These are phyloP conservation scores for Monosporascus sp. DNA, from an alignment of 2,329 filamentous ascomycete species.

Conservation along the genomic window DNA sequence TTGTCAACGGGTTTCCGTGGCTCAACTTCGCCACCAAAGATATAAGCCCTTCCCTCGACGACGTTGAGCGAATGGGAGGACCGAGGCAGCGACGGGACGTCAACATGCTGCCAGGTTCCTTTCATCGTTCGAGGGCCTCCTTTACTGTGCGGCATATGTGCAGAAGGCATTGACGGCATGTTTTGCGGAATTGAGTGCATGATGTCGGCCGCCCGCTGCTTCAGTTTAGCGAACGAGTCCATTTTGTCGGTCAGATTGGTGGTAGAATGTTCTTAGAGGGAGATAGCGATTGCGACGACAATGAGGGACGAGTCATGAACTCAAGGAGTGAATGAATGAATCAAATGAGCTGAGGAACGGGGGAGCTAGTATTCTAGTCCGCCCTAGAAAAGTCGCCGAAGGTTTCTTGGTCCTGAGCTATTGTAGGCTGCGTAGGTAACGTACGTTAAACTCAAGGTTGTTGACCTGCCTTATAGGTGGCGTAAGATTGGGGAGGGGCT, in stretches of 20 bases:
- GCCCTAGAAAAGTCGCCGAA: too few species aligned
- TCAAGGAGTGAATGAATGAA: background rate
- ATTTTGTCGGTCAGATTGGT: conserved; percentile 23
- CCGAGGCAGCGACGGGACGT: conserved; percentile 53
- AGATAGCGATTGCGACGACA: too few species aligned
- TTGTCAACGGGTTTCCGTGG: conserved; percentile 67
- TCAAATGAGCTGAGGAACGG: background rate
- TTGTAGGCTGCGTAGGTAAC: background rate
- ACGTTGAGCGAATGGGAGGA: conserved; percentile 70
- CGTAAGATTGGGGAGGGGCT: background rate
- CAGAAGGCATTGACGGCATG: conserved; percentile 16
- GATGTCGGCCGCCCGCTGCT: conserved; percentile 50
- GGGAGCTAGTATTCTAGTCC: background rate
- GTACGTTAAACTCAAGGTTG: background rate
- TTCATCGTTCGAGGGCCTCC: conserved; percentile 33
- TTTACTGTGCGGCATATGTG: conserved; percentile 2
- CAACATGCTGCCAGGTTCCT: conserved; percentile 57
- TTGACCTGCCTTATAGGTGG: background rate
- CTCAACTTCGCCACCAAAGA: conserved; percentile 72
- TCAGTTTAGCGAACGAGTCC: conserved; percentile 49
- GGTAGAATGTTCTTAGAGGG: background rate
- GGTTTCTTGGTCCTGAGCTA: background rate
- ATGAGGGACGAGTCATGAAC: too few species aligned
- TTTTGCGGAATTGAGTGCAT: conserved; percentile 44
- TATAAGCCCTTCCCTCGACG: conserved; percentile 47